These are phyloP conservation scores for Sordariomycetes sp. DNA, from an alignment of 2,329 filamentous ascomycete genomes.

Conservation along the genomic window DNA sequence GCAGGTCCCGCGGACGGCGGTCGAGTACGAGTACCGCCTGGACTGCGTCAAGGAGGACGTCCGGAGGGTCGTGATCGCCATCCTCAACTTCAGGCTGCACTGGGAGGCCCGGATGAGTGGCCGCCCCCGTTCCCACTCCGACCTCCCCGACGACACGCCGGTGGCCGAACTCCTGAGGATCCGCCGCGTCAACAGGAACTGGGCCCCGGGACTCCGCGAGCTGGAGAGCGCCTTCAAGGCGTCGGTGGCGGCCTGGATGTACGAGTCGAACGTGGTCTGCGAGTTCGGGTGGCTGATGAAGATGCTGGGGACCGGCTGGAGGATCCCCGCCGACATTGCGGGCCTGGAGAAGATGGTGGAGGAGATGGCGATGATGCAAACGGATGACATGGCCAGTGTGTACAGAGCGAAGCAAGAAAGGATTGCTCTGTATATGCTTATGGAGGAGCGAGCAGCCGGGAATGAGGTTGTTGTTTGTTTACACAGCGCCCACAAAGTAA, in stretches of 20 bases:
- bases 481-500: not conserved
- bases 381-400: not conserved
- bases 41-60: conserved; percentile 6
- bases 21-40: conserved; percentile 11
- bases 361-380: not conserved
- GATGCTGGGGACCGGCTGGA: not conserved
- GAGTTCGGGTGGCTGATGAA: not conserved
- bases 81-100: conserved; percentile 8
- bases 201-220: too few species aligned
- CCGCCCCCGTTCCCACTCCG: not conserved
- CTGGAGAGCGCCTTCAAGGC: not conserved
- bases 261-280: not conserved
- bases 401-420: not conserved
- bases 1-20: conserved; percentile 11
- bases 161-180: not conserved
- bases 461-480: not conserved
- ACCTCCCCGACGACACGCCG: not conserved
- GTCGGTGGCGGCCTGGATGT: not conserved
- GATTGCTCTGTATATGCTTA: not conserved
- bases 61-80: conserved; percentile 8
- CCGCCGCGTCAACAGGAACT: not conserved
- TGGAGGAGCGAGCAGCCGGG: not conserved
- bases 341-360: not conserved
- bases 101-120: too few species aligned
- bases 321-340: not conserved